Percentiles rank a stretch among this genome's conserved stretches.
Conservation (phyloP, 352 stramenopile genomes). For the Pythium dissimile region DNA sequence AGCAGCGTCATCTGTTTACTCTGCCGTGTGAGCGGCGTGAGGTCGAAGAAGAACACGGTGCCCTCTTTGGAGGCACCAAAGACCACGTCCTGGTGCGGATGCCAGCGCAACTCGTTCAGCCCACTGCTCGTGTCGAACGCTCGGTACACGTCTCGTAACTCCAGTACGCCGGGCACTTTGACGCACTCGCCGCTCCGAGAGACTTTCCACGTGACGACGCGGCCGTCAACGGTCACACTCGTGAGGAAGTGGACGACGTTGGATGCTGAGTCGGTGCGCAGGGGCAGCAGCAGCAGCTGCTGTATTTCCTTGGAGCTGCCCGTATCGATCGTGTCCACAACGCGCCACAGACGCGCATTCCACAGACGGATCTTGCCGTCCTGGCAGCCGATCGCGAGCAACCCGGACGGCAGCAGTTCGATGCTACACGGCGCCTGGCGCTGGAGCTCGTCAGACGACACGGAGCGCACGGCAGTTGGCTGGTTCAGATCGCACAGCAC, state of each 20-base stretch:
- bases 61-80: conserved; percentile 57
- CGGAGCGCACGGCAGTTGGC: conserved; percentile 40
- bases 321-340: conserved; percentile 60
- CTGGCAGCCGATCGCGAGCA: conserved; percentile 70
- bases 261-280: conserved; percentile 13
- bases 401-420: conserved; percentile 52
- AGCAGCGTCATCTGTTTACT: conserved; percentile 38
- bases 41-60: conserved; percentile 68
- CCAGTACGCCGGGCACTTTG: conserved; percentile 28
- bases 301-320: conserved; percentile 63
- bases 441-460: conserved; percentile 54
- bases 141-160: conserved; percentile 57
- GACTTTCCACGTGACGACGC: conserved; percentile 64
- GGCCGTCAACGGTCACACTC: conserved; percentile 53
- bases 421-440: conserved; percentile 55
- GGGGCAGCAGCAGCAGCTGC: conserved; percentile 56
- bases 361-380: conserved; percentile 75
- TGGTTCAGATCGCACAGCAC: conserved; percentile 74
- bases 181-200: conserved; percentile 35
- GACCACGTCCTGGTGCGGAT: conserved; percentile 53
- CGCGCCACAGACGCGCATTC: conserved; percentile 54
- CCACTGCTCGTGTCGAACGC: conserved; percentile 55
- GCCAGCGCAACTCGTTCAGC: conserved; percentile 59
- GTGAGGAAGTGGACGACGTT: conserved; percentile 37
- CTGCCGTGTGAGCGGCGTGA: conserved; percentile 42